Base-by-base conservation (phyloP, 208 protist species). In the Acanthamoeba lenticulata region DNA sequence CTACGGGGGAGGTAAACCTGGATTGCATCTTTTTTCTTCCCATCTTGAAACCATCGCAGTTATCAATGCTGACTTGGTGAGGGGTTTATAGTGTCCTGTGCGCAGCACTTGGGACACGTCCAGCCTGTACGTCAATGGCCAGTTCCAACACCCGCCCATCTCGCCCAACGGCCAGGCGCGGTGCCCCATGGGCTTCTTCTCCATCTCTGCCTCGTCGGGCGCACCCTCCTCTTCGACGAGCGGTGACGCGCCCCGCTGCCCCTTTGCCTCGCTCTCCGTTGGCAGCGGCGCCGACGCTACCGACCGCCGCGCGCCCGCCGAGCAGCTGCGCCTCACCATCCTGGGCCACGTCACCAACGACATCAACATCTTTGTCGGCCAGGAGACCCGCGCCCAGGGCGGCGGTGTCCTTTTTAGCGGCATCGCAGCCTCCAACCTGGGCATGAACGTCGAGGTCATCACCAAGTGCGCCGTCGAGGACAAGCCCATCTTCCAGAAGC, bases 381-480 rank as follows among this genome's bases (percentile, higher is more conserved):
- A 57, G 29, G 77, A 86, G 44, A 86, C 77, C 24, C 77, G 77
- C 9, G 77, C 77, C 11, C 77, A 86, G 45, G 77, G 77, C 36
- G 85, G 85, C 32, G 85, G 85, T 13, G 85, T 69, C 32, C 52
- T 91, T 2, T 91, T 72, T 52, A 91, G 85, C 55, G 57, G 85
- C 42, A 36, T 91, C 52, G 85, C 85, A 34, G 85, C 85, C n/a
- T 38, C 85, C 57, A 62, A 91, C 55, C 11, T 91, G 52, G 85
- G 85, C 47, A 91, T 91, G 85, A 91, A 91, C 36, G 85, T 91
- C 3, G 85, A 91, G 52, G 85, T 91, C 21, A 29, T 91, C 19
- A 91, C 85, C 85, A 91, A 91, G 85, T 91, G 85, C 57, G 27
- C 55, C 2, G 36, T 27, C 21, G 85, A 91, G 57, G 85, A 91